These are phyloP conservation scores for Ploettnerulaceae sp. DNA, from an alignment of 2,329 filamentous ascomycete genomes.

Conservation along the genomic window DNA sequence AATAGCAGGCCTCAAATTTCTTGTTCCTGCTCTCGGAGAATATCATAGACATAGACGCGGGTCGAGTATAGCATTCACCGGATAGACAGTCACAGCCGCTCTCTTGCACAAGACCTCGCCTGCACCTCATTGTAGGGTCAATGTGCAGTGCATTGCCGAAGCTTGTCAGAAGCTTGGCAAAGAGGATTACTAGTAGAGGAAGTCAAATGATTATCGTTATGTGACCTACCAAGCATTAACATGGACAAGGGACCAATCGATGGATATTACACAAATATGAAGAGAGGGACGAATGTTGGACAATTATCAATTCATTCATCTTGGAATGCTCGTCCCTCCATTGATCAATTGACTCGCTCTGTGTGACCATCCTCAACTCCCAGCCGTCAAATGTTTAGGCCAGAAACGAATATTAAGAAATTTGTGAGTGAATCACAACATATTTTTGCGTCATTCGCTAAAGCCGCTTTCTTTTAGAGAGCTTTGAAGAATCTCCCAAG, in stretches of 20 bases:
- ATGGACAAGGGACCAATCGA: background rate
- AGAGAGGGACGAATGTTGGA: background rate
- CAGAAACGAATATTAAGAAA: conserved; percentile 1
- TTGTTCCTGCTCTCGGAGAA: no score
- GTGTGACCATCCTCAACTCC: background rate
- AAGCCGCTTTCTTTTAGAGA: conserved; percentile 4
- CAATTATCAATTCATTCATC: background rate
- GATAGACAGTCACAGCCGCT: no score
- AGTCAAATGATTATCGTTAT: no score
- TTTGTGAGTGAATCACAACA: background rate
- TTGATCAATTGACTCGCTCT: background rate
- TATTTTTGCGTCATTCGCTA: background rate
- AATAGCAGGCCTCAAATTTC: no score
- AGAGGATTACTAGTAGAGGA: no score
- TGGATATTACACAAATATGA: background rate
- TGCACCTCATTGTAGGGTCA: background rate
- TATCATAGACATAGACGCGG: no score
- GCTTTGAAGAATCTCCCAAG: conserved; percentile 11
- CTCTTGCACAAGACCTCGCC: no score
- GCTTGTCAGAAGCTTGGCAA: no score
- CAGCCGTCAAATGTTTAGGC: background rate
- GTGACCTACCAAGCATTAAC: no score
- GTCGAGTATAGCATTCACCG: no score
- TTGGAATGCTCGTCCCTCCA: background rate
- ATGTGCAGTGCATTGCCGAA: no score